Conservation (phyloP, 1,139 yeast genomes). For the Yamadazyma aaseri region DNA sequence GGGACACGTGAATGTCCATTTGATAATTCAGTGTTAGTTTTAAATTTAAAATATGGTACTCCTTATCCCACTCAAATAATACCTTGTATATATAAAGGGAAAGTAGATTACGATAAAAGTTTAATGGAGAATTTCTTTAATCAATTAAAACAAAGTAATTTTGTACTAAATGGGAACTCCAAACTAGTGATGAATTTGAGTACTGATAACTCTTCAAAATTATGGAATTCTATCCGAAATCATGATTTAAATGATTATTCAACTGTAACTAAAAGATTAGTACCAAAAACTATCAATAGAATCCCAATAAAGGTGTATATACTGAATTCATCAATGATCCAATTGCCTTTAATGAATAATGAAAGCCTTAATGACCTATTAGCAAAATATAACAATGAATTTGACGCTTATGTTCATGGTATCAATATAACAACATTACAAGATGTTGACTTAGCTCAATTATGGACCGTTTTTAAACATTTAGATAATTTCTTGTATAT, state of each 20-base stretch:
- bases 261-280: conserved; percentile 26
- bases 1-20: no score
- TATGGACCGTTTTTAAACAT: conserved; percentile 56
- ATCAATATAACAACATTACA: conserved; percentile 44
- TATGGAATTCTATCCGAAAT: conserved; percentile 55
- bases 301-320: conserved; percentile 64
- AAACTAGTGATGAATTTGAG: conserved; percentile 75
- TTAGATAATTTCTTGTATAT: conserved; percentile 80
- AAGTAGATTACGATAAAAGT: conserved; percentile 23
- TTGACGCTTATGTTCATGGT: conserved; percentile 54
- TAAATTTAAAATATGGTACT: conserved; percentile 40
- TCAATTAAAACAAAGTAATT: conserved; percentile 77
- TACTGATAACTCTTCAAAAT: conserved; percentile 50
- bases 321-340: conserved; percentile 48
- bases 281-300: conserved; percentile 36
- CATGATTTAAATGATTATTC: conserved; percentile 29
- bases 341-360: conserved; percentile 42
- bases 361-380: conserved; percentile 4
- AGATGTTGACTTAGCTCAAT: conserved; percentile 44
- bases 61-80: conserved; percentile 22
- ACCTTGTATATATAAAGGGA: conserved; percentile 33
- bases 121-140: conserved; percentile 64
- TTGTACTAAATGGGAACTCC: conserved; percentile 68
- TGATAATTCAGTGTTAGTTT: conserved; percentile 39
- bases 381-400: conserved; percentile 1